Base-by-base conservation (phyloP, 2,329 filamentous ascomycete genomes). In the Verticillium nubilum region DNA sequence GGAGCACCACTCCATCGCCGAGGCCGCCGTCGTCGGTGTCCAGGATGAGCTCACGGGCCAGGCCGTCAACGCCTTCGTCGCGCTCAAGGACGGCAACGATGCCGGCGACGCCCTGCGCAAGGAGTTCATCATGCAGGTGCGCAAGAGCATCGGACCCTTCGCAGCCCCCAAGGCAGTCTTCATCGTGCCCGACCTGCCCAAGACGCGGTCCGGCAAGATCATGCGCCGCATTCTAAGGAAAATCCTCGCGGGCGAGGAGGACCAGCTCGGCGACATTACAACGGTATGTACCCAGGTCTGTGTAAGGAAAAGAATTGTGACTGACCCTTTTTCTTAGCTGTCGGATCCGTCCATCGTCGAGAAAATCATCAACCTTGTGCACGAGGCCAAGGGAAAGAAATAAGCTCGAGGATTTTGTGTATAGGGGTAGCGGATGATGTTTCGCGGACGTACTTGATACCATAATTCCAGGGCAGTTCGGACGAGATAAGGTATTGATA, bases 131-230 rank as follows among this genome's bases (percentile, higher is more conserved):
- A 82, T 96, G 74, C 95, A 98, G 76, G 95, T 98, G 65, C 90
- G 95, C 72, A 96, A 96, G 83, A 96, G 91, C 66, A 99, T 99
- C 71, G 95, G 95, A 13, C 95, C 95, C 4, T 99, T 99, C 72
- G 95, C 95, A 4, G 93, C 95, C 31, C 95, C 95, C 64, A 99
- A 98, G 82, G 90, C 89, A 23, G 88, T 99, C 64, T 95, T 87
- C 73, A 86, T 96, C 58, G 90, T 99, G 52, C 89, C 92, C 3
- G 95, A 99, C 73, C 84, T 99, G 65, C 95, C 95, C 69, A 98
- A 99, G 87, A 99, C 95, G 37, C 85, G 95, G 67, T 96, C 91
- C 67, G 95, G 95, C 66, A 99, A 99, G 89, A 99, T 99, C 71
- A 99, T 99, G 95, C 86, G 95, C 64, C 88, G 95, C 65, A 96